Conservation (phyloP, 2,329 filamentous ascomycete species). For the Aureobasidium namibiae region DNA sequence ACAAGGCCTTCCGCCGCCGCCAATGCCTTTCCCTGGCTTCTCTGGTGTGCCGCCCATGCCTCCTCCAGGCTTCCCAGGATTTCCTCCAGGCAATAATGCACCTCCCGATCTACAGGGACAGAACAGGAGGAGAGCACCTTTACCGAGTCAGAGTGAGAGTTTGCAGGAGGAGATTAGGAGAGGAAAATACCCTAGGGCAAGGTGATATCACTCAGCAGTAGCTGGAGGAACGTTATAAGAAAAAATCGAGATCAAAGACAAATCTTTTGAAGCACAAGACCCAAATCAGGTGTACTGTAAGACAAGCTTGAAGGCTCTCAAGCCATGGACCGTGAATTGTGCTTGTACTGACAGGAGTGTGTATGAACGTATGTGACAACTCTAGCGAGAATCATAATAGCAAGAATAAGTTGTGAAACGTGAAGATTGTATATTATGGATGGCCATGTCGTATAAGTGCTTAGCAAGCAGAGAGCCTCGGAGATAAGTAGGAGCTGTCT, state of each 20-base stretch:
- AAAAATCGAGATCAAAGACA: not conserved
- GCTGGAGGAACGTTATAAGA: not conserved
- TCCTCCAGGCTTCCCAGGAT: conserved; percentile 23
- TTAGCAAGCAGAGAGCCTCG: not conserved
- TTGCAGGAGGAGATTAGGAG: conserved; percentile 65
- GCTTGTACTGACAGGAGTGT: not conserved
- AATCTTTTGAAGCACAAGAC: not conserved
- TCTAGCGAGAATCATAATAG: not conserved
- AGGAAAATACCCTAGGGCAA: conserved; percentile 39
- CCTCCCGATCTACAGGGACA: not conserved
- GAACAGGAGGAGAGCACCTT: conserved; percentile 55
- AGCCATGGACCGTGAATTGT: not conserved
- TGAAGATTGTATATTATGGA: not conserved
- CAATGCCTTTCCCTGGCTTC: conserved; percentile 25
- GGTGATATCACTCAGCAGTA: not conserved
- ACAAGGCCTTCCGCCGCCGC: conserved; percentile 16
- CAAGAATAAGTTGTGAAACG: not conserved
- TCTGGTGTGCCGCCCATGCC: conserved; percentile 17
- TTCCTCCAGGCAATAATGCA: conserved; percentile 16
- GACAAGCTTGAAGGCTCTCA: not conserved
- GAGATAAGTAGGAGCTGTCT: not conserved
- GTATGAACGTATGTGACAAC: no score
- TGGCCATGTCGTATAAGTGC: not conserved
- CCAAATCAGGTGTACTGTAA: not conserved
- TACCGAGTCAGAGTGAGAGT: conserved; percentile 79